Evolutionary conservation across 257 asterid species (phyloP).

Genomic region (Anisodus tanguticus): DNA sequence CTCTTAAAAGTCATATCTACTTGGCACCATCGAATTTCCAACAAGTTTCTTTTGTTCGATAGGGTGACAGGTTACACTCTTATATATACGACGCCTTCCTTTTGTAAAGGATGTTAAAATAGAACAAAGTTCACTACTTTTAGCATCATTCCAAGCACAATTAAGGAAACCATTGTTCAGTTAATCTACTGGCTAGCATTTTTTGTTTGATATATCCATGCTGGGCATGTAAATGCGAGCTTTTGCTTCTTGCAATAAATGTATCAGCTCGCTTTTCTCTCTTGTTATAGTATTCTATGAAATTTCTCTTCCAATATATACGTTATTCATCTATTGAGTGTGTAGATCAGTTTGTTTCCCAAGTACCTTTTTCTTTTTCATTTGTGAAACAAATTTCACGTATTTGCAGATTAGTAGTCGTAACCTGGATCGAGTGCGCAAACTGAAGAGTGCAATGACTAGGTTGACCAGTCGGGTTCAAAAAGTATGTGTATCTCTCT

Average conservation of each 20-base stretch:
- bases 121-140: neutral
- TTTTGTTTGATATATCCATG: too few species aligned
- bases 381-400: neutral
- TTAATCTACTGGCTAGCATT: too few species aligned
- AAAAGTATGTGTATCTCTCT: conserved; percentile 51
- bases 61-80: neutral
- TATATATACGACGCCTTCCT: neutral
- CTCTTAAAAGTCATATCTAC: neutral
- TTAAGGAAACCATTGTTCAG: too few species aligned
- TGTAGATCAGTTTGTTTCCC: neutral
- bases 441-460: too few species aligned
- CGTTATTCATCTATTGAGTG: neutral
- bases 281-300: neutral
- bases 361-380: neutral
- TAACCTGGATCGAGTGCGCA: too few species aligned
- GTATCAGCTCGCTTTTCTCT: neutral
- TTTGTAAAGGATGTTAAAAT: neutral
- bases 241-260: neutral
- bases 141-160: neutral
- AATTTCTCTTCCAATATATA: neutral
- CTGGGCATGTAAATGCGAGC: neutral
- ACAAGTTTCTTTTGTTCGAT: neutral
- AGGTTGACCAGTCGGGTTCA: conserved; percentile 79
- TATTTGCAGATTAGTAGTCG: conserved; percentile 54
- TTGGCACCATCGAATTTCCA: neutral